Evolutionary conservation across 176 grass and related monocot species (phyloP), one percentile per base, ranked within the genome.

Genomic region (Miscanthus lutarioriparius): DNA sequence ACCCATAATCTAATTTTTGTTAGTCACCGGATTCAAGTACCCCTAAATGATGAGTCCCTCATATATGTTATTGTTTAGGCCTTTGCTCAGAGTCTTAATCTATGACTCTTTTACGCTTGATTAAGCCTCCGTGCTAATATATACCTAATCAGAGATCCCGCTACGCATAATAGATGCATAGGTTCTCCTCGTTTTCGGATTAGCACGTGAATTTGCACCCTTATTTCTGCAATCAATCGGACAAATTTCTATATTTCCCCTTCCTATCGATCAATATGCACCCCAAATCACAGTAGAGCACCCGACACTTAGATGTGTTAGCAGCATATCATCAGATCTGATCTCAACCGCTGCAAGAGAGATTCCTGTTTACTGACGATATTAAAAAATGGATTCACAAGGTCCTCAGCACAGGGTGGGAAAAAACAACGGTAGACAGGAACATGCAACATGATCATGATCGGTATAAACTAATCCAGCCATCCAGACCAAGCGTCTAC

Each of bases 391-490:
- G 45, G 45, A 16, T 48, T 15, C 13, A 48, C 13, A 1, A 48
- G 4, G 45, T 48, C 14, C 45, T 48, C 8, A 30, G 4, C 26
- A 33, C 27, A 35, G 30, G 1, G 32, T 49, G 19, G 63, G 19
- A 66, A 44, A 58, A 56, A 8, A 56, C 61, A 80, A 67, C 10
- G 27, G 40, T 3, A 67, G 26, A 63, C 59, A 27, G 13, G 64
- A 36, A 54, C 64, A 80, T 69, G 78, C 64, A 69, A 0, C 64
- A 80, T 20, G 78, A 69, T 53, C 64, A 51, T 53, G 63, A 25
- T 80, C 3, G 32, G 64, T 3, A 15, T 53, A 80, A 53, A 80
- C 44, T 38, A 80, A 23, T 69, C 15, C 44, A 23, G 64, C 20
- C 54, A 51, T 51, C 5, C 16, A 51, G 48, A 5, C 48, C 48